Evolutionary conservation across 2,329 filamentous ascomycete genomes (phyloP).

Genomic region (Apiospora koreana): DNA sequence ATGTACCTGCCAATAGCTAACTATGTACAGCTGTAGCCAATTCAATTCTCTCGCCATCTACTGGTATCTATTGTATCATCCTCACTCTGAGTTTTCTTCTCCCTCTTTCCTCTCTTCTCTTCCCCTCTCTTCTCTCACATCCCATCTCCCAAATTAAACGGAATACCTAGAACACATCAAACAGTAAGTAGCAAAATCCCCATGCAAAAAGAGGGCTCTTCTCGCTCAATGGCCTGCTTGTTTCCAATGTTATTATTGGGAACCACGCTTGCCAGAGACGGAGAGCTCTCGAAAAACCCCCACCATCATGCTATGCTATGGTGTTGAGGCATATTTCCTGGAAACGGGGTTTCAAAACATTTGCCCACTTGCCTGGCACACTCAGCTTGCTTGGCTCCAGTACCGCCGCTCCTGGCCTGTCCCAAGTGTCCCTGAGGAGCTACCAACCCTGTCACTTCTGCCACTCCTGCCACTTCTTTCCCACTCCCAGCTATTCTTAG

Average conservation of each 20-base stretch:
- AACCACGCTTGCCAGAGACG: neutral
- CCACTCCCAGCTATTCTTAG: conserved; percentile 3
- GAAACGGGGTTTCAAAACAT: conserved; percentile 10
- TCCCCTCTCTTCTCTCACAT: conserved; percentile 17
- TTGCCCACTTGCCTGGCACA: conserved; percentile 1
- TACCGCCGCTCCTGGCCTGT: neutral
- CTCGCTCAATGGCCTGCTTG: neutral
- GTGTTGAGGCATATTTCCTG: conserved; percentile 11
- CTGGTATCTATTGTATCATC: conserved; percentile 14
- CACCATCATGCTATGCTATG: conserved; percentile 9
- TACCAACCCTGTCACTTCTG: neutral
- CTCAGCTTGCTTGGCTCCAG: conserved; percentile 4
- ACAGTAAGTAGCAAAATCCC: neutral
- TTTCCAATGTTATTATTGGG: conserved; percentile 7
- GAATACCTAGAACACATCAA: no score
- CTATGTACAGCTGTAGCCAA: conserved; percentile 14
- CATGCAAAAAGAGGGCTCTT: neutral
- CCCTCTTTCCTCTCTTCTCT: neutral
- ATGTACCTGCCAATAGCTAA: no score
- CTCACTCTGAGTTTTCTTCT: conserved; percentile 13
- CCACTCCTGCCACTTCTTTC: neutral
- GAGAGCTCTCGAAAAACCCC: conserved; percentile 3
- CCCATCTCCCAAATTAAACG: conserved; percentile 17
- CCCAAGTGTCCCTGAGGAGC: neutral
- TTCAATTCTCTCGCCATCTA: conserved; percentile 18